Percentiles rank a stretch among this genome's conserved stretches.
These are phyloP conservation scores for Panicum virgatum DNA, from an alignment of 202 grass and related monocot genomes.

Conservation along the genomic window DNA sequence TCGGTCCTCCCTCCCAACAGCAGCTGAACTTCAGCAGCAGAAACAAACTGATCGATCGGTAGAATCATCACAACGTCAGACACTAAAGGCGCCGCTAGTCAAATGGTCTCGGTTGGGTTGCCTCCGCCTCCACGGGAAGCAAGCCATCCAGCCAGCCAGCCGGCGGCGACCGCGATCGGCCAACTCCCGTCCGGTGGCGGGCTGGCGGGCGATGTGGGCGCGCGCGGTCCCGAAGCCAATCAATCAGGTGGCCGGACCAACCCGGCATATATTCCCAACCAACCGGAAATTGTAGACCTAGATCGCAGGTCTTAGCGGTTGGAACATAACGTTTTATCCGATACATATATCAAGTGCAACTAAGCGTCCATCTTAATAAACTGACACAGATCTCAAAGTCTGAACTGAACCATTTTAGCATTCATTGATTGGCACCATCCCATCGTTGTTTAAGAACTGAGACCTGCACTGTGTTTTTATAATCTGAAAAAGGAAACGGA, in stretches of 20 bases:
- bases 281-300: slow-evolving; percentile 32
- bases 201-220: slow-evolving; percentile 17
- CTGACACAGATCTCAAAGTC: not conserved
- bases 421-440: no score
- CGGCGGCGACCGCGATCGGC: slow-evolving; percentile 33
- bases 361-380: not conserved
- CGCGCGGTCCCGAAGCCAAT: not conserved
- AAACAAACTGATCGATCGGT: not conserved
- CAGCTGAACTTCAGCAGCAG: not conserved
- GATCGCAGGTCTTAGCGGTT: slow-evolving; percentile 8
- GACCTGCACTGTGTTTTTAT: not conserved
- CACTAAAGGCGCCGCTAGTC: no score
- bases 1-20: not conserved
- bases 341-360: not conserved
- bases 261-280: slow-evolving; percentile 27
- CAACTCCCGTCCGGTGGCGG: slow-evolving; percentile 26
- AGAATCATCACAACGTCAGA: not conserved
- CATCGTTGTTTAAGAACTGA: not conserved
- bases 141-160: slow-evolving; percentile 14
- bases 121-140: slow-evolving; percentile 24
- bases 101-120: slow-evolving; percentile 13
- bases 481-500: not conserved
- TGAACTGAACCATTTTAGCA: slow-evolving; percentile 13
- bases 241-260: slow-evolving; percentile 28
- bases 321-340: not conserved